Percentiles rank a stretch among this genome's conserved stretches.
phyloP scores from a whole-genome alignment of 768 basidiomycete species.

The Agrocybe pediades region DNA sequence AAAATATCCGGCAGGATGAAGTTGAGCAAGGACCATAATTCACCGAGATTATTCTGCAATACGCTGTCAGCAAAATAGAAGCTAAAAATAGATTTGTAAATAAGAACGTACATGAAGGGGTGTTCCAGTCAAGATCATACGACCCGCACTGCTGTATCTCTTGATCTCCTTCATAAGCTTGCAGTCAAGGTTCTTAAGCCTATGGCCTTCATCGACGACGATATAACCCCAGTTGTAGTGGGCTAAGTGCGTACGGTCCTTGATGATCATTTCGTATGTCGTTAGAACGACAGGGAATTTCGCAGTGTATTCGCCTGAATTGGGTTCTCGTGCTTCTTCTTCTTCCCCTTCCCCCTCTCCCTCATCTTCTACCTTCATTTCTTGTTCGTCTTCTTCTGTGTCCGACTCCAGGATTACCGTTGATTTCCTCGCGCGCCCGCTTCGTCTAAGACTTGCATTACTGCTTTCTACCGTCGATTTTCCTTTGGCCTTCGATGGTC shows the following conservation, averaged over 20 bases:
- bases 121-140: constrained; percentile 95
- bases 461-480: constrained; percentile 2
- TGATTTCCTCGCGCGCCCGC: constrained; percentile 20
- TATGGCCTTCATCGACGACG: constrained; percentile 95
- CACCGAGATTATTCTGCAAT: constrained; percentile 91
- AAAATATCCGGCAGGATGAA: constrained; percentile 96
- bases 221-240: constrained; percentile 87
- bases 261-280: constrained; percentile 92
- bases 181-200: constrained; percentile 93
- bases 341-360: constrained; percentile 1
- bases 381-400: constrained; percentile 19
- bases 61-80: constrained; percentile 1
- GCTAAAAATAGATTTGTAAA: no score
- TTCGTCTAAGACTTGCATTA: constrained; percentile 2
- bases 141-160: constrained; percentile 77
- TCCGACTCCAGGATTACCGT: constrained; percentile 22
- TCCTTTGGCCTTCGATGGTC: constrained; percentile 14
- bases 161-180: constrained; percentile 90
- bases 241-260: constrained; percentile 62
- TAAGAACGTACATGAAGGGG: constrained; percentile 80
- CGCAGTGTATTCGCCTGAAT: constrained; percentile 19
- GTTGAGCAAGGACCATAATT: constrained; percentile 94
- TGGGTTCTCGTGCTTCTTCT: constrained; percentile 17
- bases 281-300: constrained; percentile 83
- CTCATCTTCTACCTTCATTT: constrained; percentile 17